Evolutionary conservation across 139 green algal genomes (phyloP), one percentile per base, ranked within the genome.

Genomic region (Picochlorum sp.): DNA sequence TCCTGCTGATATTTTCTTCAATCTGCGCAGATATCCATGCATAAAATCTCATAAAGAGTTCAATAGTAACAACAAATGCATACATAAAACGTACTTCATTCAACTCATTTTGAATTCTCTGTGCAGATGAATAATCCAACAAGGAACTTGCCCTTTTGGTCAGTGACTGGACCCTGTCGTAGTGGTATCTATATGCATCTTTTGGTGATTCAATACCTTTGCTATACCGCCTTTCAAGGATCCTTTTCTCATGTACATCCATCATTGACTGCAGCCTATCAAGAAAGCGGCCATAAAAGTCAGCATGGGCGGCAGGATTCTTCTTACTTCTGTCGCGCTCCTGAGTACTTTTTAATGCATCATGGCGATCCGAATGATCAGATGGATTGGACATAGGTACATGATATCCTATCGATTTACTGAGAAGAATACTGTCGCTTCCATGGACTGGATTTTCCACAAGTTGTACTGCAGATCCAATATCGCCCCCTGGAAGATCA

Each of bases 91-190:
- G n/a, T 47, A 37, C 44, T 37, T 62, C 7, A 47, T 20, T 50
- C 56, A 62, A 47, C 50, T 58, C 50, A 30, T 11, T 58, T 30
- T 26, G 23, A 26, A 47, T 62, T 45, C 6, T 62, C 56, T 28
- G 44, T 45, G n/a, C 56, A 57, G 18, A 45, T 28, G 18, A 62
- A 45, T 45, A 62, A 21, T 62, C 20, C n/a, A 37, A n/a, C 56
- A 62, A 28, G 34, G 45, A 47, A 37, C 20, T 62, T 45, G 18
- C n/a, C 56, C 45, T 62, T 18, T 34, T 58, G 14, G 23, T 58
- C 1, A 52, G 24, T 26, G 23, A 26, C 50, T 41, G 34, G 34
- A 41, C n/a, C 47, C 18, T 21, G 18, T 20, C 47, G 15, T 54
- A 26, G 18, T 20, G 16, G 15, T 54, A 20, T 21, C 47, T 54